Conservation (phyloP, 805 yeast species). For the Myxozyma kluyveri region DNA sequence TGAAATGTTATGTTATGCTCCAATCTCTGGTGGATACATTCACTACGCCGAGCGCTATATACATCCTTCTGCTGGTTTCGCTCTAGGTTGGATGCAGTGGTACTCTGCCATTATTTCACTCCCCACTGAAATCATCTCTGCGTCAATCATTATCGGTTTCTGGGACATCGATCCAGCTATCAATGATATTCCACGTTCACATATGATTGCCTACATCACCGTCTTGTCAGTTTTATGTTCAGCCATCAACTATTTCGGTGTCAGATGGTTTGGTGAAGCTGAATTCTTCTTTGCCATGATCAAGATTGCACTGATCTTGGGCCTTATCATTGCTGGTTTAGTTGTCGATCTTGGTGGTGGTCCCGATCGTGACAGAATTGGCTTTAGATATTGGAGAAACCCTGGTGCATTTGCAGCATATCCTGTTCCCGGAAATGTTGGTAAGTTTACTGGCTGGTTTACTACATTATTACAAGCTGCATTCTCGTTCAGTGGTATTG, state of each 20-base stretch:
- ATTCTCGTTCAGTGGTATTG: conserved; percentile 84
- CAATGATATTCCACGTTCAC: conserved; percentile 39
- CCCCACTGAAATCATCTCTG: conserved; percentile 69
- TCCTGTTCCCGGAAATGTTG: conserved; percentile 44
- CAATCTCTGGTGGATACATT: conserved; percentile 54
- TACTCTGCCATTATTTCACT: conserved; percentile 56
- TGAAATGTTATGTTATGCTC: conserved; percentile 34
- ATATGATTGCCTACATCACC: conserved; percentile 52
- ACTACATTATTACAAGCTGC: conserved; percentile 62
- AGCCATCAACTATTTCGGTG: conserved; percentile 47
- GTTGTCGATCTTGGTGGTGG: conserved; percentile 72
- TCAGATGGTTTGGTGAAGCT: conserved; percentile 46
- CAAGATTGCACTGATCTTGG: conserved; percentile 63
- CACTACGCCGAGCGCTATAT: conserved; percentile 58
- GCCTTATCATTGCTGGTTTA: conserved; percentile 62
- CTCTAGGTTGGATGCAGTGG: conserved; percentile 62
- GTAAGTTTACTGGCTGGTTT: conserved; percentile 60
- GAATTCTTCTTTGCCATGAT: conserved; percentile 59
- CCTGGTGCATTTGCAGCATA: conserved; percentile 62
- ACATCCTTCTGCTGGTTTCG: conserved; percentile 66
- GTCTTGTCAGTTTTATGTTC: conserved; percentile 48
- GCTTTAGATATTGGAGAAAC: conserved; percentile 65
- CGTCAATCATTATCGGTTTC: conserved; percentile 52
- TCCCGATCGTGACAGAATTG: conserved; percentile 68
- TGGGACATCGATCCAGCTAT: conserved; percentile 41